A percentile compares a stretch with the other conserved stretches of the same genome.
phyloP scores from a whole-genome alignment of 768 basidiomycete species.

The Plicaturopsis crispa region DNA sequence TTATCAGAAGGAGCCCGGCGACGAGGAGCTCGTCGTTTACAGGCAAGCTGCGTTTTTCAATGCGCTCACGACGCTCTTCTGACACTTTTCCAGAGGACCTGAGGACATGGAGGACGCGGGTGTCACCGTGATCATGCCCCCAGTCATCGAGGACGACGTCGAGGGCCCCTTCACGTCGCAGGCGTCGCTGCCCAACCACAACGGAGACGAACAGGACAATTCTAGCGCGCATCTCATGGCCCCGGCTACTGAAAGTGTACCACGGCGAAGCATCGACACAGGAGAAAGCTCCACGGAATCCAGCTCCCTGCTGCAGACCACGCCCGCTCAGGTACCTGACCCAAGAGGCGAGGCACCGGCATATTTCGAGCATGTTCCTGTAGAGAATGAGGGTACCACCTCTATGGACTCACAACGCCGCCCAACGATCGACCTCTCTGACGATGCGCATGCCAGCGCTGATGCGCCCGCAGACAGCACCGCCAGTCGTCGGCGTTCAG shows the following conservation, averaged over 20 bases:
- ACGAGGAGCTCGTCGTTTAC: conserved; percentile 69
- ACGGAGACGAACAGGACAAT: conserved; percentile 20
- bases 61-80: neutral
- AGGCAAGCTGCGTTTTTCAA: conserved; percentile 22
- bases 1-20: conserved; percentile 82
- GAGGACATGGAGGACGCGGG: conserved; percentile 47
- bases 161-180: conserved; percentile 10
- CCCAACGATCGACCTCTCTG: too few relatives aligned
- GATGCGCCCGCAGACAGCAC: too few relatives aligned
- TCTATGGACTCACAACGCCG: neutral
- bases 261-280: conserved; percentile 22
- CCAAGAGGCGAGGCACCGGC: conserved; percentile 60
- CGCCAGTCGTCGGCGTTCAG: conserved; percentile 25
- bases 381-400: conserved; percentile 10
- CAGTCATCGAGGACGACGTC: conserved; percentile 14
- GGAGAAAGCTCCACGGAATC: conserved; percentile 18
- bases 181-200: too few relatives aligned
- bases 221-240: conserved; percentile 4
- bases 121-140: conserved; percentile 25
- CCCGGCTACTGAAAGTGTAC: conserved; percentile 3
- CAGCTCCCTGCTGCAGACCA: conserved; percentile 18
- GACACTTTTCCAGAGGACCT: conserved; percentile 30
- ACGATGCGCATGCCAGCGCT: too few relatives aligned
- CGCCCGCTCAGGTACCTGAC: conserved; percentile 18
- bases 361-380: conserved; percentile 50